Conservation (phyloP, 2,329 filamentous ascomycete species). For the Aureobasidium leucospermi region DNA sequence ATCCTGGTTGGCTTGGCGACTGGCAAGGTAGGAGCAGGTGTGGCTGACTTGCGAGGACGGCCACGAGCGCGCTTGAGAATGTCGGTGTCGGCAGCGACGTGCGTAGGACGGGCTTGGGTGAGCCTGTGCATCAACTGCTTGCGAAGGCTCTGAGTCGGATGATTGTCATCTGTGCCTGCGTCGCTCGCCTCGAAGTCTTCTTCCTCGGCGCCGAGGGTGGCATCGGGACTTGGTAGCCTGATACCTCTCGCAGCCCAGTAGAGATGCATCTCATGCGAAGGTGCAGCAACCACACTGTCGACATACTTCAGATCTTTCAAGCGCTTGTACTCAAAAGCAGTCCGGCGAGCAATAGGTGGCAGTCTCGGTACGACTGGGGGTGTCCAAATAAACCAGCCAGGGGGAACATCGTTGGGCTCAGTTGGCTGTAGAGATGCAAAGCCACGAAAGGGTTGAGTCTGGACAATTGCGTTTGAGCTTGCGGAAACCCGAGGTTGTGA, state of each 20-base stretch:
- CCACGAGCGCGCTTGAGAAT: neutral
- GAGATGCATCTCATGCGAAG: neutral
- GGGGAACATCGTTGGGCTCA: neutral
- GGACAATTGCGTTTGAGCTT: neutral
- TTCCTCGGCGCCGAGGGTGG: neutral
- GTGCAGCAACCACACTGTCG: neutral
- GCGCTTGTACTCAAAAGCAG: neutral
- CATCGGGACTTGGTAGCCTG: neutral
- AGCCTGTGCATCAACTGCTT: neutral
- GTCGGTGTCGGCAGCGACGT: neutral
- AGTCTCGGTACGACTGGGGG: neutral
- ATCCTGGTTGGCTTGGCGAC: neutral
- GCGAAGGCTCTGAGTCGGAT: neutral
- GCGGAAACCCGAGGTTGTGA: neutral
- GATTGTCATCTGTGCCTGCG: neutral
- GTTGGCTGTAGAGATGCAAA: neutral
- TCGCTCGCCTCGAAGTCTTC: neutral
- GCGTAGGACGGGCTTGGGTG: neutral
- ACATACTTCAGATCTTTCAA: neutral
- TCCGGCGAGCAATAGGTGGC: neutral
- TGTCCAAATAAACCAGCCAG: neutral
- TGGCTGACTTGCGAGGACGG: neutral
- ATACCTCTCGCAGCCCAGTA: neutral
- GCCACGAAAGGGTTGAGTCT: slow-evolving; percentile 1
- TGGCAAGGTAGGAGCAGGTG: neutral